Conservation (phyloP, 139 green algal genomes). For the Picochlorum sp. region DNA sequence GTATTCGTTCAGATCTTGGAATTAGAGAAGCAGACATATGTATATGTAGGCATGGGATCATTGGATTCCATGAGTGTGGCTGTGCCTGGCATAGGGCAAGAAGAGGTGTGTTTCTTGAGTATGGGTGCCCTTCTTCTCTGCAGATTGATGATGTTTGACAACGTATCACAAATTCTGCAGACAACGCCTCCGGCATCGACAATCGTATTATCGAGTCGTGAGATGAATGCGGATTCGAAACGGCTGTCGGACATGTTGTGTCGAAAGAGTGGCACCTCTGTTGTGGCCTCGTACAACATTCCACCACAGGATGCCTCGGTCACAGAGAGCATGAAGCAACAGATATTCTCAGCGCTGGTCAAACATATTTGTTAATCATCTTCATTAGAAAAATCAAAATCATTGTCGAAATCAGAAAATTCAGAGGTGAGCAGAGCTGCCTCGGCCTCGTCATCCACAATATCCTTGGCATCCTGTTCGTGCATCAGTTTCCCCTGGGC, state of each 20-base stretch:
- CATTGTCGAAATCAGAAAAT: slow-evolving; percentile 26
- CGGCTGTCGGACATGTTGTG: background rate
- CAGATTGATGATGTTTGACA: background rate
- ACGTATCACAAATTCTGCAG: background rate
- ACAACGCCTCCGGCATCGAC: slow-evolving; percentile 10
- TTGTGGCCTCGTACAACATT: background rate
- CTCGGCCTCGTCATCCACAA: slow-evolving; percentile 12
- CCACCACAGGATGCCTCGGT: background rate
- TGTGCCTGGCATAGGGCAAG: background rate
- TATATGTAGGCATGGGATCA: slow-evolving; percentile 11
- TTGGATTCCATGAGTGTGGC: slow-evolving; percentile 16
- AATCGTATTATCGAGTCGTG: background rate
- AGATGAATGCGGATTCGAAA: background rate
- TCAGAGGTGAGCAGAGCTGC: slow-evolving; percentile 20
- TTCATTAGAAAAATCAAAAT: background rate
- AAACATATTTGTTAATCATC: slow-evolving; percentile 1
- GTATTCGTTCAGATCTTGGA: slow-evolving; percentile 26
- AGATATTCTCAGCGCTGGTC: slow-evolving; percentile 16
- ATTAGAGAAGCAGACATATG: slow-evolving; percentile 17
- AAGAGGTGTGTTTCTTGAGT: background rate
- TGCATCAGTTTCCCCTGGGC: slow-evolving; percentile 12
- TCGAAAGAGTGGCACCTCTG: background rate
- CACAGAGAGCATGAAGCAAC: slow-evolving; percentile 10
- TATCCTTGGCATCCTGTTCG: slow-evolving; percentile 15
- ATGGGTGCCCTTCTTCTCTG: no score